Evolutionary conservation across 257 asterid genomes (phyloP).

Genomic region (Solanum raphanifolium): DNA sequence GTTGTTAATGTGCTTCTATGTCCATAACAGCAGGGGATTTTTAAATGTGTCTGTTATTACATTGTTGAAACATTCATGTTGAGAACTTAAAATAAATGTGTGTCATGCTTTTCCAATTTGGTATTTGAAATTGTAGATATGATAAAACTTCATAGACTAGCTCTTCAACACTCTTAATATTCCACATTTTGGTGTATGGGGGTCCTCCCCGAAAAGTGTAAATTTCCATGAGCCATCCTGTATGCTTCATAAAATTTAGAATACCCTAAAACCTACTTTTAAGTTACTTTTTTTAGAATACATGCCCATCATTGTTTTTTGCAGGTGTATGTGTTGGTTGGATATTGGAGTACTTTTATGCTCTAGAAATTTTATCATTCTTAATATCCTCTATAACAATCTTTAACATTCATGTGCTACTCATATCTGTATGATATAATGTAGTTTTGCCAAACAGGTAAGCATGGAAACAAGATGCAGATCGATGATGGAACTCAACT

Average conservation of each 20-base stretch:
- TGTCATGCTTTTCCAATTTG: neutral
- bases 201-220: neutral
- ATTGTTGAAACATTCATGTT: neutral
- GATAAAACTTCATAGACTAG: neutral
- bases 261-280: neutral
- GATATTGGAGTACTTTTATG: neutral
- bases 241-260: neutral
- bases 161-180: neutral
- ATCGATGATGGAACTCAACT: constrained; percentile 46
- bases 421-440: neutral
- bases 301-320: neutral
- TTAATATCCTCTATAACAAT: neutral
- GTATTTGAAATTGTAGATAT: neutral
- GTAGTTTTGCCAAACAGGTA: constrained; percentile 42
- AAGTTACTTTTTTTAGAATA: neutral
- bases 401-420: neutral
- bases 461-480: constrained; percentile 82
- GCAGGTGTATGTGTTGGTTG: neutral
- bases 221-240: neutral
- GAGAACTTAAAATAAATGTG: neutral
- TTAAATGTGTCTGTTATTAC: neutral
- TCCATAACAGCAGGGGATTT: neutral
- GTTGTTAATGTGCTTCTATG: neutral
- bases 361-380: neutral
- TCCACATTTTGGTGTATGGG: neutral